phyloP scores from a whole-genome alignment of 1,284 basidiomycete species.

The Cutaneotrichosporon cavernicola region DNA sequence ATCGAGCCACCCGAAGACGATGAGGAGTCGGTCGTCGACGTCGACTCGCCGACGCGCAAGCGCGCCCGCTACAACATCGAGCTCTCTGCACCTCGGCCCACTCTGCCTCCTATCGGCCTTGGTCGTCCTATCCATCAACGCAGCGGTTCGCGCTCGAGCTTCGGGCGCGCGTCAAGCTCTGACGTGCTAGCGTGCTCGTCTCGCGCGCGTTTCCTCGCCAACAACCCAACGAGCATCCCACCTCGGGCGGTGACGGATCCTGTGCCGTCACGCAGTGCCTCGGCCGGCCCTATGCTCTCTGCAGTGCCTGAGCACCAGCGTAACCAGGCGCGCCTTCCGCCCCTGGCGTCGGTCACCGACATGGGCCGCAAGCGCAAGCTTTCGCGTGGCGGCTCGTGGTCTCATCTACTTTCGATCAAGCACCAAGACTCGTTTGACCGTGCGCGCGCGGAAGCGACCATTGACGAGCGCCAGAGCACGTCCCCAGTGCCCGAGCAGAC shows the following conservation, averaged over 20 bases:
- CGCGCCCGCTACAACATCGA: slow-evolving; percentile 21
- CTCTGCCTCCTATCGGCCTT: slow-evolving; percentile 25
- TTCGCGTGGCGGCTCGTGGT: slow-evolving; percentile 28
- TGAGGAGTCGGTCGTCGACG: slow-evolving; percentile 24
- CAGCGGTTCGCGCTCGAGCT: slow-evolving; percentile 24
- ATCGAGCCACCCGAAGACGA: slow-evolving; percentile 28
- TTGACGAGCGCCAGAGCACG: slow-evolving; percentile 13
- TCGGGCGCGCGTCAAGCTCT: slow-evolving; percentile 26
- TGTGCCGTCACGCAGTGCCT: slow-evolving; percentile 22
- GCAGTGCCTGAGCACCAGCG: slow-evolving; percentile 12
- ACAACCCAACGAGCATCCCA: slow-evolving; percentile 7
- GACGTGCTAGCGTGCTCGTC: slow-evolving; percentile 28
- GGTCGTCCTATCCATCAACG: slow-evolving; percentile 19
- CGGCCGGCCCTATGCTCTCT: slow-evolving; percentile 20
- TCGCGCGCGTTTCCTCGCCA: slow-evolving; percentile 24
- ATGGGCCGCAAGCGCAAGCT: slow-evolving; percentile 25
- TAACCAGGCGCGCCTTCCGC: slow-evolving; percentile 3
- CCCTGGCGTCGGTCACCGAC: slow-evolving; percentile 11
- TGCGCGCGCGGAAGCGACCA: slow-evolving; percentile 17
- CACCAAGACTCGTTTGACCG: slow-evolving; percentile 31
- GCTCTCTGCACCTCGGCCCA: slow-evolving; percentile 20
- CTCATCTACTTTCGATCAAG: slow-evolving; percentile 23
- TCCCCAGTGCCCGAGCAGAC: slow-evolving; percentile 26
- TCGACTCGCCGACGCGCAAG: slow-evolving; percentile 30
- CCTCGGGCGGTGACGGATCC: slow-evolving; percentile 26